Percentiles rank a stretch among this genome's conserved stretches.
These are phyloP conservation scores for Cercophora newfieldiana DNA, from an alignment of 495 filamentous ascomycete species.

Conservation along the genomic window DNA sequence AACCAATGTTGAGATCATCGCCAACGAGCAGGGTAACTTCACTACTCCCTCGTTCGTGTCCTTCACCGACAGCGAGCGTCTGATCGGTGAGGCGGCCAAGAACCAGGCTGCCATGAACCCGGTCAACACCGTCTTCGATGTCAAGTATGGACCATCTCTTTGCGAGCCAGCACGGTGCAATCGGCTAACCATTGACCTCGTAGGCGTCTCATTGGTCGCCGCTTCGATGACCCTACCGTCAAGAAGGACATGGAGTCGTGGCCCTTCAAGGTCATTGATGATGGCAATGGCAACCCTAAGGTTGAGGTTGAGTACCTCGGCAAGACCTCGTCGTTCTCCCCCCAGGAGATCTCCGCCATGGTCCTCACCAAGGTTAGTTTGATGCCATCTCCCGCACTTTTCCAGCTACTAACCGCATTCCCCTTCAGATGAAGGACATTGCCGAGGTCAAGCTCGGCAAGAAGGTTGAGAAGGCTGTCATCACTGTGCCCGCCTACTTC, in stretches of 20 bases:
- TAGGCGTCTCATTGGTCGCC: conserved; percentile 90
- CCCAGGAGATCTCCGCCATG: conserved; percentile 98
- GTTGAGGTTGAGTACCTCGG: conserved; percentile 96
- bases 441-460: conserved; percentile 95
- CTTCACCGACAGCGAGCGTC: conserved; percentile 96
- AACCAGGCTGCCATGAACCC: conserved; percentile 99
- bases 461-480: conserved; percentile 96
- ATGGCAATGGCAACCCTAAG: conserved; percentile 76
- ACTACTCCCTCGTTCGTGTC: conserved; percentile 98
- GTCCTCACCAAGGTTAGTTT: conserved; percentile 75
- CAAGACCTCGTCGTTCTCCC: conserved; percentile 90
- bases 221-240: conserved; percentile 91
- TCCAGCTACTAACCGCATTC: conserved; percentile 18
- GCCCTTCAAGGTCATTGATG: conserved; percentile 96
- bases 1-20: conserved; percentile 98
- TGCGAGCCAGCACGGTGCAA: background rate
- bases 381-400: background rate
- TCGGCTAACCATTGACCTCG: conserved; percentile 29
- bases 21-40: conserved; percentile 99
- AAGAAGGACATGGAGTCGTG: conserved; percentile 98
- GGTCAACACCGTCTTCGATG: conserved; percentile 95
- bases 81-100: conserved; percentile 99
- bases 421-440: conserved; percentile 86
- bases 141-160: conserved; percentile 58
- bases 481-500: conserved; percentile 99